Base-by-base conservation (phyloP, 176 grass and related monocot genomes). In the Aechmea fasciata region DNA sequence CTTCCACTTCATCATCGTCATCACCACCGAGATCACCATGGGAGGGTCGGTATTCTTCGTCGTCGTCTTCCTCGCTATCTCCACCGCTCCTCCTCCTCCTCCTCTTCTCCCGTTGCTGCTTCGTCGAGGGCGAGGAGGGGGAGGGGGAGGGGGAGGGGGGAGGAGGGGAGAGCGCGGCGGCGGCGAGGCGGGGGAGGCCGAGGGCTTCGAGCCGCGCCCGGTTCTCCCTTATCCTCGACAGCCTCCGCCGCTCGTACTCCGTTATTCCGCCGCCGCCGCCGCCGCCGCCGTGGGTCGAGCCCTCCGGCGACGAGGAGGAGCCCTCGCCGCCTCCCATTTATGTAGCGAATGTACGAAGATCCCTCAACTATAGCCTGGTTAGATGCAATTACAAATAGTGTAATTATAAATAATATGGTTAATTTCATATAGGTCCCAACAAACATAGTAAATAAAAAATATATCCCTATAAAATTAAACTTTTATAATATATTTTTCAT, bases 221-320 rank as follows among this genome's bases (percentile, higher is more conserved):
- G 70, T 96, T 96, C 79, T 92, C 93, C 9, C 73, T 79, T 71
- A 96, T 92, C 66, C 83, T 73, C 57, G 15, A 48, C 54, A 92
- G 64, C 66, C 89, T 75, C 76, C 87, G 76, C 68, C 71, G 86
- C 73, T 96, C 89, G 81, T 96, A 96, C 49, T 90, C 86, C 28
- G 89, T 79, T 67, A 85, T 68, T 23, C 12, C 52, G 19, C 54
- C 15, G 25, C 69, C 29, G 13, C 17, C 24, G 33, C 33, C 33
- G 33, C 4, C 33, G 33, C 33, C 33, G 33, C 33, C 29, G 29
- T 5, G 29, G 29, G 2, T 33, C 29, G 29, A 33, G 29, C 29
- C 33, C 33, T 0, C 33, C 33, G 33, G 33, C 6, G 33, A 41
- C 33, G 33, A 41, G 5, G 29, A 33, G 3, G 33, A 41, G 33